phyloP scores from a whole-genome alignment of 1,284 basidiomycete species.

The Heterobasidion occidentale region DNA sequence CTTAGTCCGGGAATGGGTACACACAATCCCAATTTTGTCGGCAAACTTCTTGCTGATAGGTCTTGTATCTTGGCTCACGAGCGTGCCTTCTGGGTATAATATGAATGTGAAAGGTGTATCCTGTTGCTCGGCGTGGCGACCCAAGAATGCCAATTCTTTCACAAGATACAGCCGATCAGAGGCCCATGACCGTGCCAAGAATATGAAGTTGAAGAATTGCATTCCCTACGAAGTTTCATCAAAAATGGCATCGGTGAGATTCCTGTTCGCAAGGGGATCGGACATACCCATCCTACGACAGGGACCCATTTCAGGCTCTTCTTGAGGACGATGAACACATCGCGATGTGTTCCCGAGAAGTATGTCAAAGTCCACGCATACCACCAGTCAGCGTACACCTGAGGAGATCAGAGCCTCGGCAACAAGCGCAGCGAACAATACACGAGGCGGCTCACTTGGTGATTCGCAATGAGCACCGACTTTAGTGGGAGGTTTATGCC shows the following conservation, averaged over 20 bases:
- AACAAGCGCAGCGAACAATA: background rate
- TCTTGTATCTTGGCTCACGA: constrained; percentile 77
- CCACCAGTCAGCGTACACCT: constrained; percentile 91
- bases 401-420: background rate
- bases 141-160: constrained; percentile 48
- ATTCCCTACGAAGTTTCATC: constrained; percentile 48
- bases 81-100: constrained; percentile 90
- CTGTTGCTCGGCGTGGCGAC: constrained; percentile 50
- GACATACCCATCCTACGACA: constrained; percentile 77
- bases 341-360: constrained; percentile 62
- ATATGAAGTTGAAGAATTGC: constrained; percentile 92
- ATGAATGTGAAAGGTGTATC: constrained; percentile 75
- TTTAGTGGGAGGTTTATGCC: constrained; percentile 69
- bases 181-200: constrained; percentile 82
- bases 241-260: background rate
- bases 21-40: constrained; percentile 73
- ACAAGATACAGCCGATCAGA: constrained; percentile 66
- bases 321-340: constrained; percentile 87
- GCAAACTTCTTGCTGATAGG: constrained; percentile 81
- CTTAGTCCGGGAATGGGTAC: constrained; percentile 22
- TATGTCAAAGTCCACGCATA: constrained; percentile 86
- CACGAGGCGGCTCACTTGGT: constrained; percentile 47
- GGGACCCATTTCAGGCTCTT: constrained; percentile 85
- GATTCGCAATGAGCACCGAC: constrained; percentile 75
- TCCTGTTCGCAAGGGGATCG: background rate